Conservation (phyloP, 345 rosid species). For the Turritis glabra region DNA sequence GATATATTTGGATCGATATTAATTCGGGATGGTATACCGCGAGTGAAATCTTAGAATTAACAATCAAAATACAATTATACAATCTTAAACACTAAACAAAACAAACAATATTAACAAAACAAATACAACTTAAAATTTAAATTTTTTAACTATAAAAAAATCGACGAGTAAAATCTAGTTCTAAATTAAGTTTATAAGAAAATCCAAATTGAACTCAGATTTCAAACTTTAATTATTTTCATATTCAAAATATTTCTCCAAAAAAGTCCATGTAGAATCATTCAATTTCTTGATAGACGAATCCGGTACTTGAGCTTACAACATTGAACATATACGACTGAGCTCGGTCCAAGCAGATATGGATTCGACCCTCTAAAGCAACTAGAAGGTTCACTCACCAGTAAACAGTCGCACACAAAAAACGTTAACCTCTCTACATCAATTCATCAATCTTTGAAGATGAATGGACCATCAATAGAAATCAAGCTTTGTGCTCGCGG, state of each 20-base stretch:
- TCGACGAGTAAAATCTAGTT: too few species aligned
- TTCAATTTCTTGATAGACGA: not conserved
- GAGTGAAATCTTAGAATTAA: too few species aligned
- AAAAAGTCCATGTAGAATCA: not conserved
- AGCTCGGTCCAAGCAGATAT: not conserved
- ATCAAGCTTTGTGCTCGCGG: constrained; percentile 55
- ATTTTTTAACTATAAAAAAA: too few species aligned
- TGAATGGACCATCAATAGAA: not conserved
- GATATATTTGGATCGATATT: too few species aligned
- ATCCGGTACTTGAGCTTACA: not conserved
- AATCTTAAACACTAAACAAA: too few species aligned
- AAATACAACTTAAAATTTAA: too few species aligned
- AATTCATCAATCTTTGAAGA: constrained; percentile 19
- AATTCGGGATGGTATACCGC: too few species aligned
- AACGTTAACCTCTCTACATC: constrained; percentile 12
- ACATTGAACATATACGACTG: constrained; percentile 3
- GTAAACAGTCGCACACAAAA: not conserved
- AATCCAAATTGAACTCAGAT: not conserved
- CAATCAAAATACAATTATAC: too few species aligned
- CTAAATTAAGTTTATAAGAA: not conserved
- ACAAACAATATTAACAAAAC: too few species aligned
- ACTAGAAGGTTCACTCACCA: not conserved
- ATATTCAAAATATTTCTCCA: not conserved
- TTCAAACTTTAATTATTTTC: not conserved
- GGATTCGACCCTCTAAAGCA: constrained; percentile 9